Evolutionary conservation across 257 asterid species (phyloP), one percentile per base, ranked within the genome.

Genomic region (Linaria vulgaris): DNA sequence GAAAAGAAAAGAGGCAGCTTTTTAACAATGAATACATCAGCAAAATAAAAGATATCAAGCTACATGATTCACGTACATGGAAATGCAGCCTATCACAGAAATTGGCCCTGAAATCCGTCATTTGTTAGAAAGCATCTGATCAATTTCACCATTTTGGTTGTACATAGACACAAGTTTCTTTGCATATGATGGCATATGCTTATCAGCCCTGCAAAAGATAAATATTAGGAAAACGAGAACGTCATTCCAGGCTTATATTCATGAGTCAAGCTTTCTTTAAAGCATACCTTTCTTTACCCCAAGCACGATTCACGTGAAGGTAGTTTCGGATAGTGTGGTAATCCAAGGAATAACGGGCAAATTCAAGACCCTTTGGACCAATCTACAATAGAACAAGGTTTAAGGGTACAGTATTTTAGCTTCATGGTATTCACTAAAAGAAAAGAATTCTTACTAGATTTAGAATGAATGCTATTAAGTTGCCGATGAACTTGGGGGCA

Each of bases 301-400:
- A 92, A 16, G 75, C 71, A 46, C 97, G 96, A 66, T 80, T 80
- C 45, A 92, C 88, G 46, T 92, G 67, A 48, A 92, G 81, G 77
- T 92, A 89, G 69, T 92, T 92, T 64, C 99, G 81, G 76, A 92
- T 89, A 52, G 97, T 85, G 83, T 92, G 97, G 79, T 92, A 89
- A 72, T 92, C 99, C 75, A 89, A 72, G 54, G 99, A 92, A 66
- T 92, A 92, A 52, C 95, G 95, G 12, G 99, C 99, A 57, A 92
- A 92, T 74, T 92, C 97, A 46, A 92, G 86, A 67, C 97, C 99
- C 83, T 92, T 92, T 1, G 95, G 99, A 50, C 96, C 99, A 64
- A 92, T 74, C 97, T 92, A 74, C 63, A 69, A 51, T 44, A 58
- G 56, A 67, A 73, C 60, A 66, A 34, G 37, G 69, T 48, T 69